These are phyloP conservation scores for Kodamaea fukazawae DNA, from an alignment of 805 yeast genomes.

Conservation along the genomic window DNA sequence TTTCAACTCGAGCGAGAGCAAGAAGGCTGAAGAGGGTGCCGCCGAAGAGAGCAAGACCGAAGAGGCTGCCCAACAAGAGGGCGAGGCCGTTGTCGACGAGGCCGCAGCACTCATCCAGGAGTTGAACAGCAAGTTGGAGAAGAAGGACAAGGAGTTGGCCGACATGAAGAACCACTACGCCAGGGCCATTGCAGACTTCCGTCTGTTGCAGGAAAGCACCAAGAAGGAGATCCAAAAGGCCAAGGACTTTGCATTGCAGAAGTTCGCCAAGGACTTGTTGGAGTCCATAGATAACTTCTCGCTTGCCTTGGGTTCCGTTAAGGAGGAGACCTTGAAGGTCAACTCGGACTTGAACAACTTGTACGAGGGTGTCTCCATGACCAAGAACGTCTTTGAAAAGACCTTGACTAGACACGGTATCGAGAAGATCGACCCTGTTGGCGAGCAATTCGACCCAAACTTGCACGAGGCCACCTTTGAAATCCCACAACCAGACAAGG, in stretches of 20 bases:
- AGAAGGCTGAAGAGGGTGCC: constrained; percentile 8
- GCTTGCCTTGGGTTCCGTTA: constrained; percentile 75
- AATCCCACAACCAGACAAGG: constrained; percentile 80
- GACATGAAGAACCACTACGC: constrained; percentile 80
- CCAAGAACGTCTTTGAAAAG: constrained; percentile 79
- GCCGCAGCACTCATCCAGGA: constrained; percentile 18
- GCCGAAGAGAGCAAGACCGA: constrained; percentile 6
- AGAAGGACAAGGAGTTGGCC: constrained; percentile 70
- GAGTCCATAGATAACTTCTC: constrained; percentile 90
- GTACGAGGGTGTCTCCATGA: constrained; percentile 88
- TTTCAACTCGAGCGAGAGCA: constrained; percentile 18
- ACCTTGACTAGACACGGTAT: constrained; percentile 81
- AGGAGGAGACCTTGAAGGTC: constrained; percentile 55
- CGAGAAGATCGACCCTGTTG: constrained; percentile 75
- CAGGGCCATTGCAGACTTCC: constrained; percentile 87
- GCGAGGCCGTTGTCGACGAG: constrained; percentile 7
- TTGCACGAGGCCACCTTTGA: constrained; percentile 91
- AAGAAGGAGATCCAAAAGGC: constrained; percentile 85
- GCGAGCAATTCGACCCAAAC: constrained; percentile 86
- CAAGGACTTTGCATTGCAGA: constrained; percentile 85
- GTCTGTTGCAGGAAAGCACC: constrained; percentile 87
- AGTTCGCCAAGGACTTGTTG: constrained; percentile 84
- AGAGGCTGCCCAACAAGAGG: not conserved
- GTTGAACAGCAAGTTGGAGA: constrained; percentile 51
- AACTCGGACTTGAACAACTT: constrained; percentile 68